A percentile compares a stretch with the other conserved stretches of the same genome.
phyloP scores from a whole-genome alignment of 2,329 filamentous ascomycete genomes.

The Ceratocystis cubensis region DNA sequence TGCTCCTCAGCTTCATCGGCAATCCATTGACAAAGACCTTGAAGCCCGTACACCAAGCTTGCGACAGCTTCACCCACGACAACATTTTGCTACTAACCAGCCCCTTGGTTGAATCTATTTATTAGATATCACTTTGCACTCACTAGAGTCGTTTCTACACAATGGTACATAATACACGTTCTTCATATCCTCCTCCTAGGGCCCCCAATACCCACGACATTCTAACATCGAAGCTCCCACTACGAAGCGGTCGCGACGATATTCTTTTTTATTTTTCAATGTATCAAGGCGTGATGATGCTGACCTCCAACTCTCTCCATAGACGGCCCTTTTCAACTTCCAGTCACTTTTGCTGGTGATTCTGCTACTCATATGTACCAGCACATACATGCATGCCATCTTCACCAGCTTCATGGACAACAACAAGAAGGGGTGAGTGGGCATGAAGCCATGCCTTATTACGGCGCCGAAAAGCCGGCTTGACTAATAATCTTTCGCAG shows the following conservation, averaged over 20 bases:
- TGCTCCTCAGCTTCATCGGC: background rate
- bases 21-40: background rate
- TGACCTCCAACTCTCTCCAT: constrained; percentile 16
- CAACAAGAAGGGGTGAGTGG: constrained; percentile 72
- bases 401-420: constrained; percentile 82
- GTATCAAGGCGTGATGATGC: background rate
- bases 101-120: background rate
- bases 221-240: background rate
- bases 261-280: background rate
- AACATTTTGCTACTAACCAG: background rate
- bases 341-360: constrained; percentile 90
- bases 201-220: background rate
- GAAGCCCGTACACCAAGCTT: background rate
- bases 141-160: background rate
- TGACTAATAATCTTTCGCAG: constrained; percentile 31
- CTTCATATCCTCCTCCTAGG: background rate
- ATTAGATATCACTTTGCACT: too few relatives aligned
- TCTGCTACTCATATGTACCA: constrained; percentile 90
- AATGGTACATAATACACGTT: background rate
- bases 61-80: background rate
- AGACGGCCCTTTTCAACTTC: constrained; percentile 99
- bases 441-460: background rate
- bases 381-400: constrained; percentile 81
- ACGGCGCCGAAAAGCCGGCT: constrained; percentile 34
- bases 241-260: constrained; percentile 25